phyloP scores from a whole-genome alignment of 179 eudicot genomes.

The Kewa caespitosa region DNA sequence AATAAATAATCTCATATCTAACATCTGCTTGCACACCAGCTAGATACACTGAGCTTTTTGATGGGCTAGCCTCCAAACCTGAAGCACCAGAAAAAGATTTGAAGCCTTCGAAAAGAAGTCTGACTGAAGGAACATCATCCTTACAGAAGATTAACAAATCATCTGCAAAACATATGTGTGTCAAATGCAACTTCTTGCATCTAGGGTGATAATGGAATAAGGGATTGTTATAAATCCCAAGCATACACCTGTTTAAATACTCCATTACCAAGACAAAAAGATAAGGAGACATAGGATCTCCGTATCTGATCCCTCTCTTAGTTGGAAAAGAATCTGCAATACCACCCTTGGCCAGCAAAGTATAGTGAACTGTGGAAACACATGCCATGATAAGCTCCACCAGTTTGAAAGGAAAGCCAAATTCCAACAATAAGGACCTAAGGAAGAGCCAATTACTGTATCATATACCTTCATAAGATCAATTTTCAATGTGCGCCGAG shows the following conservation, averaged over 20 bases:
- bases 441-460: neutral
- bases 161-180: neutral
- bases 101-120: neutral
- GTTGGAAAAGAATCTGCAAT: neutral
- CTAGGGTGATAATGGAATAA: neutral
- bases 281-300: neutral
- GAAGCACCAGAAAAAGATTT: neutral
- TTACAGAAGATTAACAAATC: neutral
- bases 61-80: neutral
- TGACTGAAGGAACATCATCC: neutral
- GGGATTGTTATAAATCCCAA: neutral
- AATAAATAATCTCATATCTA: too few relatives aligned
- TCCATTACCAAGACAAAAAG: neutral
- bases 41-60: neutral
- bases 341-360: neutral
- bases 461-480: neutral
- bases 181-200: neutral
- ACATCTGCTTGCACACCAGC: neutral
- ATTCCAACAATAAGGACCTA: neutral
- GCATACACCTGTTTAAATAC: too few relatives aligned
- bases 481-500: neutral
- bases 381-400: neutral
- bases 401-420: neutral
- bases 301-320: neutral
- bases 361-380: neutral